Percentiles rank a stretch among this genome's conserved stretches.
Evolutionary conservation across 331 rosid genomes (phyloP).

Genomic region (Quercus phellos): DNA sequence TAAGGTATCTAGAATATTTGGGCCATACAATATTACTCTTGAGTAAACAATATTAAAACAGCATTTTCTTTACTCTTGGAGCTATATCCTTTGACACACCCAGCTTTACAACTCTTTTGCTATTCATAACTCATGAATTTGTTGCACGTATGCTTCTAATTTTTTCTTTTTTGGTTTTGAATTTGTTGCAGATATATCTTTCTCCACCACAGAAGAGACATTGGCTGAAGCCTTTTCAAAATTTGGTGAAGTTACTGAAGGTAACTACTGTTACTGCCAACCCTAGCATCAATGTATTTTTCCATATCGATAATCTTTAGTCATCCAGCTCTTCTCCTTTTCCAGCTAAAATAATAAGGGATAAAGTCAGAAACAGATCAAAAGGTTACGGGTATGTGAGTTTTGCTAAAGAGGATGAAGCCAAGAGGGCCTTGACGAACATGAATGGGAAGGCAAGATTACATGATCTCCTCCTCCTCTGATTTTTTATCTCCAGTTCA

Average conservation of each 20-base stretch:
- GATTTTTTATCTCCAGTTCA: no score
- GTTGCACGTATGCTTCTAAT: slow-evolving; percentile 10
- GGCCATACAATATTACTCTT: background rate
- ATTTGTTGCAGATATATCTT: slow-evolving; percentile 20
- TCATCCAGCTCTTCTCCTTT: background rate
- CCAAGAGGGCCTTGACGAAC: slow-evolving; percentile 13
- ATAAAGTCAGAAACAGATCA: slow-evolving; percentile 9
- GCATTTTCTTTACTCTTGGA: background rate
- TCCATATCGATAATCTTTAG: background rate
- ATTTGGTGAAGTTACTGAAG: slow-evolving; percentile 21
- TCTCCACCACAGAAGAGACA: slow-evolving; percentile 23
- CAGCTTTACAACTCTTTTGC: background rate
- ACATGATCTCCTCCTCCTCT: background rate
- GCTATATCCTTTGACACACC: background rate
- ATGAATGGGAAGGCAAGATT: slow-evolving; percentile 29
- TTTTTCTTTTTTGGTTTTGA: background rate
- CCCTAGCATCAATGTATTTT: background rate
- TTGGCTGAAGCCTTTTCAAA: slow-evolving; percentile 19
- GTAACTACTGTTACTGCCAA: background rate
- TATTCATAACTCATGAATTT: background rate
- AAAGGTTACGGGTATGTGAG: slow-evolving; percentile 28
- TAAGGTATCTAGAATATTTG: background rate
- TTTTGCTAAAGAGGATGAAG: slow-evolving; percentile 21
- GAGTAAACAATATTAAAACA: background rate
- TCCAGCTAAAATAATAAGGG: slow-evolving; percentile 12